Base-by-base conservation (phyloP, 352 stramenopile species). In the Pythium dissimile region DNA sequence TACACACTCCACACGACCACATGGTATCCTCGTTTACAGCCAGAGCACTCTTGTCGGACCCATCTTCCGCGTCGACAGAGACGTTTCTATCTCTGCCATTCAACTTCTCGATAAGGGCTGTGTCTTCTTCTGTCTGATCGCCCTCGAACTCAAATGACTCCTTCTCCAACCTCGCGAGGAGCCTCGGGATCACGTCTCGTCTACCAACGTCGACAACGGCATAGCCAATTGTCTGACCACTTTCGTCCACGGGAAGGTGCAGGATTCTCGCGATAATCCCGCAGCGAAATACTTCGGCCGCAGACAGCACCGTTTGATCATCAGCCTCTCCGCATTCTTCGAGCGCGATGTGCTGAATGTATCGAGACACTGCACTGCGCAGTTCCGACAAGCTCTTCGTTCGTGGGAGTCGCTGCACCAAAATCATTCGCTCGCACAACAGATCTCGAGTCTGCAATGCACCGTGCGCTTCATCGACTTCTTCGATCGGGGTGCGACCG, bases 281-380 rank as follows among this genome's bases (percentile, higher is more conserved):
- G 53, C 85, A 80, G 1, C 80, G 76, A 51, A 73, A 77, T 0
- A 82, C 72, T 24, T 84, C 70, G 12, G 79, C 75, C 5, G 83
- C 83, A 11, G 79, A 90, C 38, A 80, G 77, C 18, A 89, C 81
- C 28, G 76, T 92, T 42, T 87, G 76, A 49, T 92, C 82, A 34
- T 92, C 82, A 3, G 77, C 78, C 70, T 89, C 82, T 8, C 82
- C 82, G 31, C 80, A 92, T 37, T 88, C 80, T 47, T 92, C 77
- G 18, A 89, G 67, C 24, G 80, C 77, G 13, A 90, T 50, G 41
- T 86, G 82, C 15, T 80, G 62, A 23, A 92, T 62, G 44, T 80
- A 89, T 6, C 74, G 78, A 26, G 80, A 85, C 5, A 92, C 23
- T 1, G 66, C 69, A 5, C 46, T 28, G 32, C 66, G 42, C 20